Base-by-base conservation (phyloP, 345 rosid genomes). In the Mercurialis annua region DNA sequence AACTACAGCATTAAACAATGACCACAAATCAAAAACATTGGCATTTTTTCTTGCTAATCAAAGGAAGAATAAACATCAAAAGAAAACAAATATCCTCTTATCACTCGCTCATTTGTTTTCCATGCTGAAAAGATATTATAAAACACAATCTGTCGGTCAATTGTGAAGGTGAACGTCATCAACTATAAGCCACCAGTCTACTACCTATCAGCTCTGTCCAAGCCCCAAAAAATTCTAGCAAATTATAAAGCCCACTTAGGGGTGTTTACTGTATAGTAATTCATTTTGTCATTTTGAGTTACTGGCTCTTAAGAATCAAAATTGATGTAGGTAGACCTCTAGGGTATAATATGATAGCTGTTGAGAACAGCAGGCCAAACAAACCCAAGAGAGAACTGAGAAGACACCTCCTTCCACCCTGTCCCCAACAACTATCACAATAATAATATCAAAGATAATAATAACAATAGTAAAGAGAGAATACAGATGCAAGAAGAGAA, bases 1-100 rank as follows among this genome's bases (percentile, higher is more conserved):
- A 95, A 92, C 99, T 95, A 86, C 83, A 82, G 59, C 47, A 48
- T 40, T 24, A 56, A 73, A 71, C 70, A 60, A 57, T 40, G 38
- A 60, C 8, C 17, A 50, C 63, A 68, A 74, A 49, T 71, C 24
- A 67, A 53, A 57, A 36, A 56, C n/a, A 47, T 30, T 5, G 26
- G 16, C n/a, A 2, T 1, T 26, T 43, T 20, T 15, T 31, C 56
- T 72, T 64, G 31, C 18, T 11, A 49, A 52, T 62, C 40, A 70
- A 51, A 17, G 11, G 60, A 66, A 43, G n/a, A 42, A 43, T 18
- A 49, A 64, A 44, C n/a, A 44, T 44, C 24, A 33, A 7, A 33
- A n/a, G 34, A 21, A 29, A n/a, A 17, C 16, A 38, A n/a, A 36
- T 11, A 50, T 40, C 50, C 16, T 11, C 48, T 34, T 7, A 60